Evolutionary conservation across 2,329 filamentous ascomycete species (phyloP).

Genomic region (Beauveria bassiana): DNA sequence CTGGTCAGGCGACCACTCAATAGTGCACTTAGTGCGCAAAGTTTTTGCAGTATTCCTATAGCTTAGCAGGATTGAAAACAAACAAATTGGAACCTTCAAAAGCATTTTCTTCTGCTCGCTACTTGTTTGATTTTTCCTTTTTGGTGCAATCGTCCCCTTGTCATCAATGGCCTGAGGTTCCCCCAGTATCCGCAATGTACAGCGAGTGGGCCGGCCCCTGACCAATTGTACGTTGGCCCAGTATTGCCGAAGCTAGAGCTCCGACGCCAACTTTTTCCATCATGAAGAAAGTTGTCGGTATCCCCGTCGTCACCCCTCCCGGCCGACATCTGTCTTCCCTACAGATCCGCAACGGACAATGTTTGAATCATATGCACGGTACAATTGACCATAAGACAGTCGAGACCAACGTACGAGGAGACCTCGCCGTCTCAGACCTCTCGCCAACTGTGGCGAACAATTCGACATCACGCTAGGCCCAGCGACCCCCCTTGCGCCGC

Average conservation of each 20-base stretch:
- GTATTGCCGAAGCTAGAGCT: slow-evolving; percentile 10
- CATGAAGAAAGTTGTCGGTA: neutral
- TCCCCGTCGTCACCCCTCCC: neutral
- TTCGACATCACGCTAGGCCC: neutral
- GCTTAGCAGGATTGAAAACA: neutral
- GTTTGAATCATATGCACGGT: neutral
- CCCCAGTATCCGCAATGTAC: neutral
- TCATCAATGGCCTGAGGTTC: neutral
- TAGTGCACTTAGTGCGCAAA: neutral
- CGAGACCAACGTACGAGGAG: neutral
- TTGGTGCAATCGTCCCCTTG: neutral
- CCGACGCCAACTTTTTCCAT: slow-evolving; percentile 10
- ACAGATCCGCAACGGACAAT: neutral
- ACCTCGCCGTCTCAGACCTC: neutral
- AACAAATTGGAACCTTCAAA: neutral
- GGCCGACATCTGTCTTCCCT: neutral
- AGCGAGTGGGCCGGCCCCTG: neutral
- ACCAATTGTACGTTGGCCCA: slow-evolving; percentile 6
- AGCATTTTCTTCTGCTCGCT: neutral
- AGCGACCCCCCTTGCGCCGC: neutral
- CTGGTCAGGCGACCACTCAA: slow-evolving; percentile 3
- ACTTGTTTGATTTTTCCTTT: neutral
- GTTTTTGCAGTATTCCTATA: neutral
- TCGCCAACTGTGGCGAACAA: neutral
- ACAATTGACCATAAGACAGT: neutral